These are phyloP conservation scores for Pholiota adiposa DNA, from an alignment of 1,284 basidiomycete genomes.

Conservation along the genomic window DNA sequence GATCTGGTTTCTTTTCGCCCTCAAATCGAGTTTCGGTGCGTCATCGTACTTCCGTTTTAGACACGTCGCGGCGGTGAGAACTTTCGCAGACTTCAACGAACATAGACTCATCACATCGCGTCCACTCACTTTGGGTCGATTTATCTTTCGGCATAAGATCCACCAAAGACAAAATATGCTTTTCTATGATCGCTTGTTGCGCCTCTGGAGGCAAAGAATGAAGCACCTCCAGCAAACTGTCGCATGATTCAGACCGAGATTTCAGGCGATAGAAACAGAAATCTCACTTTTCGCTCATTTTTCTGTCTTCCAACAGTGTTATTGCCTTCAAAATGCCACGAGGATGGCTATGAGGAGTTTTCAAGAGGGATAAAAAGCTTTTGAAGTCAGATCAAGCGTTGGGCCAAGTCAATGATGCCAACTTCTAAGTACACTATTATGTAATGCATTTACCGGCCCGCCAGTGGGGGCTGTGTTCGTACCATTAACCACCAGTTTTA, in stretches of 20 bases:
- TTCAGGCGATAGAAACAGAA: too few species aligned
- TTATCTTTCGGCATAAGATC: constrained; percentile 37
- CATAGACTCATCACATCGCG: neutral
- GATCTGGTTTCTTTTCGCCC: constrained; percentile 56
- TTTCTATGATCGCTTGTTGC: constrained; percentile 44
- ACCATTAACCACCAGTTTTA: too few species aligned
- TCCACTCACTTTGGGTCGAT: constrained; percentile 33
- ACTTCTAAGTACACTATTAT: too few species aligned
- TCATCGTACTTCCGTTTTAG: constrained; percentile 40
- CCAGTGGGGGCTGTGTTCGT: too few species aligned
- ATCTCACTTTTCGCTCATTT: neutral
- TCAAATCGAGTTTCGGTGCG: constrained; percentile 54
- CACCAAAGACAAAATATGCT: constrained; percentile 46
- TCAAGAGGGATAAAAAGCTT: too few species aligned
- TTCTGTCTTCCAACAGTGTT: too few species aligned
- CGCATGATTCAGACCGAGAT: neutral
- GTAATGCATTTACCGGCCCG: too few species aligned
- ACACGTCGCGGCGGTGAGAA: constrained; percentile 35
- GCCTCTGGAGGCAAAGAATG: constrained; percentile 48
- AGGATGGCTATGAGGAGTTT: too few species aligned
- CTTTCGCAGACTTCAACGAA: constrained; percentile 14
- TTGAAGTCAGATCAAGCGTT: too few species aligned
- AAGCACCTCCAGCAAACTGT: constrained; percentile 46
- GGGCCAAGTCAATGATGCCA: too few species aligned
- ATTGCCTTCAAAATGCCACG: too few species aligned